Evolutionary conservation across 495 filamentous ascomycete genomes (phyloP).

Genomic region (Hypoxylon subgilvum): DNA sequence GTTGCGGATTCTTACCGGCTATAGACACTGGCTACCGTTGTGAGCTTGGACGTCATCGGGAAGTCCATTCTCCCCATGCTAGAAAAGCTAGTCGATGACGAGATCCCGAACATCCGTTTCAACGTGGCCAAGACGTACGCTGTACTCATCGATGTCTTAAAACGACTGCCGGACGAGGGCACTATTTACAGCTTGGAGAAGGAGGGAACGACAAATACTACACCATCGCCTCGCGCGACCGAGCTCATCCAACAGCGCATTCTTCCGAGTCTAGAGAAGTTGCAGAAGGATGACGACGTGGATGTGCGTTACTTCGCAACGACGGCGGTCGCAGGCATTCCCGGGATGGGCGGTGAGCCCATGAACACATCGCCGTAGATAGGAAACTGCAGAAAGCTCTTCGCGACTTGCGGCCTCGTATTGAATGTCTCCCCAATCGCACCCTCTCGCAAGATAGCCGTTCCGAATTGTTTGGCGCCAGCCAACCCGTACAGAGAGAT

Average conservation of each 20-base stretch:
- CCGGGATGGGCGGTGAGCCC: slow-evolving; percentile 56
- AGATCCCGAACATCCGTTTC: slow-evolving; percentile 98
- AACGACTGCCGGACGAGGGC: slow-evolving; percentile 84
- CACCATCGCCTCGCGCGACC: slow-evolving; percentile 72
- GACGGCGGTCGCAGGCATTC: slow-evolving; percentile 52
- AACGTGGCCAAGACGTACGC: slow-evolving; percentile 98
- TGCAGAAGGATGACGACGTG: slow-evolving; percentile 95
- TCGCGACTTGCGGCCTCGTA: slow-evolving; percentile 29
- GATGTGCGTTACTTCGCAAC: slow-evolving; percentile 95
- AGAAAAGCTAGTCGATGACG: slow-evolving; percentile 87
- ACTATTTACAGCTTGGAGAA: slow-evolving; percentile 86
- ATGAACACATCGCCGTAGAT: slow-evolving; percentile 67
- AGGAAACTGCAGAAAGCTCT: slow-evolving; percentile 37
- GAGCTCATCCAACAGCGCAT: slow-evolving; percentile 87
- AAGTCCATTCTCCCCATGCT: slow-evolving; percentile 94
- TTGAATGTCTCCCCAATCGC: slow-evolving; percentile 35
- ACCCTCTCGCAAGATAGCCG: slow-evolving; percentile 32
- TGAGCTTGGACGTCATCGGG: slow-evolving; percentile 88
- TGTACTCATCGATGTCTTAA: slow-evolving; percentile 84
- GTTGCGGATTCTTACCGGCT: slow-evolving; percentile 39
- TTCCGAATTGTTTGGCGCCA: slow-evolving; percentile 18
- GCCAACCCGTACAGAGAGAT: slow-evolving; percentile 13
- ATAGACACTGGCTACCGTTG: slow-evolving; percentile 90
- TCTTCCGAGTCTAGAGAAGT: slow-evolving; percentile 88
- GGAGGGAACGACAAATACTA: slow-evolving; percentile 62